phyloP scores from a whole-genome alignment of 495 filamentous ascomycete genomes.

The Daldinia caldariorum region DNA sequence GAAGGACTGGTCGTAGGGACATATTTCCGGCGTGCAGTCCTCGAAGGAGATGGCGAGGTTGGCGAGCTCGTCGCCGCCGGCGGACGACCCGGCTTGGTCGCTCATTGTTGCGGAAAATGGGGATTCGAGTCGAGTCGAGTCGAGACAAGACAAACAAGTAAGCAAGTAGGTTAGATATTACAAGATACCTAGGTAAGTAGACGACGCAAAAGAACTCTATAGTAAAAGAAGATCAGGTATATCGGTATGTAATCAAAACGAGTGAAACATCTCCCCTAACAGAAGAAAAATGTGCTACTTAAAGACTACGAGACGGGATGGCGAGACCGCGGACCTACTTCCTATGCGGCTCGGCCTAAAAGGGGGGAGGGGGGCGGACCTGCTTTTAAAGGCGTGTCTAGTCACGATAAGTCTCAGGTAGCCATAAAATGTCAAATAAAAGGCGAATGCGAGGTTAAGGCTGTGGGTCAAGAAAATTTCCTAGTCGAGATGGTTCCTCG shows the following conservation, averaged over 20 bases:
- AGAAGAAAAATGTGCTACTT: neutral
- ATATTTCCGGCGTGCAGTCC: conserved; percentile 29
- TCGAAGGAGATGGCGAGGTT: conserved; percentile 14
- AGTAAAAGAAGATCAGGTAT: neutral
- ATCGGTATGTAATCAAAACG: neutral
- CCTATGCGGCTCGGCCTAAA: neutral
- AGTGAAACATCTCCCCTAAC: neutral
- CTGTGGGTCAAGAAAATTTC: neutral
- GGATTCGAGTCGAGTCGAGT: neutral
- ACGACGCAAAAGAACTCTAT: neutral
- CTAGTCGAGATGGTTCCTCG: neutral
- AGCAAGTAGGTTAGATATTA: neutral
- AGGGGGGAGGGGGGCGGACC: neutral
- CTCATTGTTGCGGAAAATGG: conserved; percentile 14
- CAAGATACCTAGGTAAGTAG: neutral
- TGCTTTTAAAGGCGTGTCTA: neutral
- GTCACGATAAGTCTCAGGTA: neutral
- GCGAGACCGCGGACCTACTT: conserved; percentile 2
- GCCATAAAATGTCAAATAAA: neutral
- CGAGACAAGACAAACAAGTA: neutral
- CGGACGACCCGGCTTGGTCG: conserved; percentile 10
- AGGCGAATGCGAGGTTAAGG: neutral
- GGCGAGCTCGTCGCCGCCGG: neutral
- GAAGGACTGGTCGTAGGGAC: conserved; percentile 46
- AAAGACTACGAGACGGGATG: neutral